Evolutionary conservation across 2,329 filamentous ascomycete genomes (phyloP).

Genomic region (Colletotrichum chrysophilum): DNA sequence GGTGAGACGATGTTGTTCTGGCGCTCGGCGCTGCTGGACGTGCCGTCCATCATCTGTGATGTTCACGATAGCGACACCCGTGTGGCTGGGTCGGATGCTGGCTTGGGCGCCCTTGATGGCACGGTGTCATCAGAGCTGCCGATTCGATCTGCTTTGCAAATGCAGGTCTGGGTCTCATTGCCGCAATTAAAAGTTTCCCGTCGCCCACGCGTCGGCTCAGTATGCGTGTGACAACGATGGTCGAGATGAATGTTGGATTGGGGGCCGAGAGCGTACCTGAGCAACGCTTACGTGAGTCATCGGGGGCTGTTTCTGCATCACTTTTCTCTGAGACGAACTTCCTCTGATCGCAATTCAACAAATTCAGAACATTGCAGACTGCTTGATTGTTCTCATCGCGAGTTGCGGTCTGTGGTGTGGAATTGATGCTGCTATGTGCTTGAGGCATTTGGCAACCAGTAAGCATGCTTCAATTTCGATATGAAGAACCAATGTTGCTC

Average conservation of each 20-base stretch:
- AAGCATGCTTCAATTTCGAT: not conserved
- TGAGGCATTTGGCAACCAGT: not conserved
- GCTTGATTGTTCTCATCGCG: accelerated
- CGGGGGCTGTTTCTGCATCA: not conserved
- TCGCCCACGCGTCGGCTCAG: not conserved
- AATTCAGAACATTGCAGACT: not conserved
- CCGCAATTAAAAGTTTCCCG: not conserved
- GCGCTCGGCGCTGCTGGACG: not conserved
- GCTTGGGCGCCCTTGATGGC: not conserved
- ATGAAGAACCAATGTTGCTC: not conserved
- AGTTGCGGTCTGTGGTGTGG: not conserved
- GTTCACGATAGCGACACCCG: not conserved
- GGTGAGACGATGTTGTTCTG: accelerated
- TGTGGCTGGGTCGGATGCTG: not conserved
- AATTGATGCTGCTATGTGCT: accelerated
- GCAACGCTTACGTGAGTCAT: not conserved
- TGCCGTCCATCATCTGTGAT: not conserved
- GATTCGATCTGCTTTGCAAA: not conserved
- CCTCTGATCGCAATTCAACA: accelerated
- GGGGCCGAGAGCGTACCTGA: not conserved
- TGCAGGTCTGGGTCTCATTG: not conserved
- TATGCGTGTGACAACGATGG: not conserved
- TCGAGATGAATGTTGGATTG: not conserved
- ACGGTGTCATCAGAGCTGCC: not conserved
- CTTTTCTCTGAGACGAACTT: not conserved